phyloP scores from a whole-genome alignment of 148 eudicot genomes.

The Fagopyrum tataricum region DNA sequence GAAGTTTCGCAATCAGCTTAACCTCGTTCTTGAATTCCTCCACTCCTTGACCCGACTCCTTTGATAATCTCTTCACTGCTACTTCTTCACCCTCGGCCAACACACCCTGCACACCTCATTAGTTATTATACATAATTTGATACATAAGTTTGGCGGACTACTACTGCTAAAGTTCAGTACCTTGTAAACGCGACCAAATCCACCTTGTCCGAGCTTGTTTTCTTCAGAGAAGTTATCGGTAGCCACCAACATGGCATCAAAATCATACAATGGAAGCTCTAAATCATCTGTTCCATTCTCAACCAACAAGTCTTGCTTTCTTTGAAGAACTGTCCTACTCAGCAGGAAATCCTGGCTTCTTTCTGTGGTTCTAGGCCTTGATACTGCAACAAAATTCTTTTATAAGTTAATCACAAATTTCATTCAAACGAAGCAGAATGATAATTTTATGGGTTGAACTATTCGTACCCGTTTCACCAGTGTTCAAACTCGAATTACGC shows the following conservation, averaged over 20 bases:
- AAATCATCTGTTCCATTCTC: constrained; percentile 25
- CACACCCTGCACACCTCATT: constrained; percentile 1
- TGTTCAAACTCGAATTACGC: not conserved
- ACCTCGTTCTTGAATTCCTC: constrained; percentile 18
- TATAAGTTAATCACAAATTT: too few species aligned
- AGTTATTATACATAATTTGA: too few species aligned
- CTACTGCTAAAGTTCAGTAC: constrained; percentile 10
- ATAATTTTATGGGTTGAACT: too few species aligned
- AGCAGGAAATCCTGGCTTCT: constrained; percentile 34
- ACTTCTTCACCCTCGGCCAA: constrained; percentile 3
- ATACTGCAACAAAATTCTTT: not conserved
- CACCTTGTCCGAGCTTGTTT: constrained; percentile 57
- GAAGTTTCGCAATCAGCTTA: constrained; percentile 14
- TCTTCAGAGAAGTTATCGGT: constrained; percentile 36
- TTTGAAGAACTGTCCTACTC: constrained; percentile 18
- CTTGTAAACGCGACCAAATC: constrained; percentile 61
- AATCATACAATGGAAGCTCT: constrained; percentile 44
- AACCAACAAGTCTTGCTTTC: constrained; percentile 25
- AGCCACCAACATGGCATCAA: constrained; percentile 29
- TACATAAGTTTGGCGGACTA: too few species aligned
- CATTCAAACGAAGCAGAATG: too few species aligned
- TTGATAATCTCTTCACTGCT: constrained; percentile 16
- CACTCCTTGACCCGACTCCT: constrained; percentile 13
- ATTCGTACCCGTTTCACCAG: not conserved
- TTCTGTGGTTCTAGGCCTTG: constrained; percentile 24